Evolutionary conservation across 2,329 filamentous ascomycete genomes (phyloP).

Genomic region (Microdochium nivale): DNA sequence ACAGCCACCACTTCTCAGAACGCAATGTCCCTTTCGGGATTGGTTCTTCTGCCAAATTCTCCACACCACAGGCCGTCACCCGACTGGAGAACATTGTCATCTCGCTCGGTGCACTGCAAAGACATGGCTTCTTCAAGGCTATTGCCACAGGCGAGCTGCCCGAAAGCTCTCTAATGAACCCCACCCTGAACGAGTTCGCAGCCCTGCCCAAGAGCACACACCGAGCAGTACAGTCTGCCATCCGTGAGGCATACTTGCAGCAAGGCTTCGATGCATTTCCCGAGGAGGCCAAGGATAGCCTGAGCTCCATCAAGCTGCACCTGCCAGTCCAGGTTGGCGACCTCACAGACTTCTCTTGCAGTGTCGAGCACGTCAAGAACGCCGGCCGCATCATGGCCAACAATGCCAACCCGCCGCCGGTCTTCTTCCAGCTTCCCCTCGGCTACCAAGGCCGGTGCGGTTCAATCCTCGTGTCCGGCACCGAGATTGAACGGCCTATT

Average conservation of each 20-base stretch:
- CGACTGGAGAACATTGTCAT: conserved; percentile 40
- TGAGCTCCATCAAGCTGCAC: conserved; percentile 32
- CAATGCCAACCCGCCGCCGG: conserved; percentile 8
- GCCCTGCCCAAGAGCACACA: conserved; percentile 29
- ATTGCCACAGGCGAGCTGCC: conserved; percentile 9
- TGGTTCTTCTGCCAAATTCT: conserved; percentile 29
- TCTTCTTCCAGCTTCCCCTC: conserved; percentile 10
- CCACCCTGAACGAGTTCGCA: conserved; percentile 40
- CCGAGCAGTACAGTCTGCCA: conserved; percentile 25
- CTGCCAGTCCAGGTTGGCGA: conserved; percentile 46
- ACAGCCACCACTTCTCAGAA: conserved; percentile 36
- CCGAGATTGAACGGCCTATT: conserved; percentile 13
- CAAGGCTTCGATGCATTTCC: conserved; percentile 11
- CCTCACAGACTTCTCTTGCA: conserved; percentile 51
- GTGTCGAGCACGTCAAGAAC: conserved; percentile 42
- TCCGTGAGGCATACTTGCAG: conserved; percentile 25
- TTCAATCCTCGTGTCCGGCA: conserved; percentile 15
- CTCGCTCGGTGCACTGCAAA: conserved; percentile 36
- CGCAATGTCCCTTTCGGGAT: conserved; percentile 46
- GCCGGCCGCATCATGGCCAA: conserved; percentile 23
- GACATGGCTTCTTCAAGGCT: conserved; percentile 13
- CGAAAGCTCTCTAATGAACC: conserved; percentile 18
- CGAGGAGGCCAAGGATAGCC: neutral
- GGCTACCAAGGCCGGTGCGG: conserved; percentile 11
- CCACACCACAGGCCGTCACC: conserved; percentile 35